Evolutionary conservation across 2,329 filamentous ascomycete genomes (phyloP).

Genomic region (Pestalotiopsis sp.): DNA sequence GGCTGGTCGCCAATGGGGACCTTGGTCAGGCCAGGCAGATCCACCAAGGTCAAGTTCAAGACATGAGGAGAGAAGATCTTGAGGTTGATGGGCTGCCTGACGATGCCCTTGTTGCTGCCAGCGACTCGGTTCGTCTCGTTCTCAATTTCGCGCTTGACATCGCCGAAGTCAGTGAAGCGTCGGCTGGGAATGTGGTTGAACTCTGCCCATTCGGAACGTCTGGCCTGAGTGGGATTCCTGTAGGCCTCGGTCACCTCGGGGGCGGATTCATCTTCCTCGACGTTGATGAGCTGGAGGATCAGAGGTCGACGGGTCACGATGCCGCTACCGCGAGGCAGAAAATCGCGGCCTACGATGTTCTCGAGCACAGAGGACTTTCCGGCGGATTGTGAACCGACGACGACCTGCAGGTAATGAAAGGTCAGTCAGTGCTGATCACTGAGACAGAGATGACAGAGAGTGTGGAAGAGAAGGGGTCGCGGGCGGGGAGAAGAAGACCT

Average conservation of each 20-base stretch:
- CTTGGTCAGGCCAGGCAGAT: slow-evolving; percentile 95
- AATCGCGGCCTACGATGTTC: slow-evolving; percentile 98
- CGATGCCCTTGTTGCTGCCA: slow-evolving; percentile 98
- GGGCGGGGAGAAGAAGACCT: slow-evolving; percentile 1
- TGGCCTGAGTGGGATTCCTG: slow-evolving; percentile 72
- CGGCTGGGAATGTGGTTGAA: slow-evolving; percentile 94
- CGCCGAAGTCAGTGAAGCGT: slow-evolving; percentile 86
- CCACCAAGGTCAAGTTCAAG: slow-evolving; percentile 92
- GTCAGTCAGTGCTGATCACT: slow-evolving; percentile 17
- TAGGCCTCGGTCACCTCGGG: slow-evolving; percentile 71
- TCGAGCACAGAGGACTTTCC: slow-evolving; percentile 98
- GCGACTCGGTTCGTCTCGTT: slow-evolving; percentile 90
- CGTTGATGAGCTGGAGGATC: slow-evolving; percentile 97
- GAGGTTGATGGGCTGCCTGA: slow-evolving; percentile 94
- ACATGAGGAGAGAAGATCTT: slow-evolving; percentile 98
- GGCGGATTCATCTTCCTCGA: slow-evolving; percentile 74
- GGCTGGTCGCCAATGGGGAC: slow-evolving; percentile 98
- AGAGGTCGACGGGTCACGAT: slow-evolving; percentile 94
- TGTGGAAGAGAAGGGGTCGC: slow-evolving; percentile 3
- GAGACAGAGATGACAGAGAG: slow-evolving; percentile 9
- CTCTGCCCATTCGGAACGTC: slow-evolving; percentile 81
- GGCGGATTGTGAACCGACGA: slow-evolving; percentile 96
- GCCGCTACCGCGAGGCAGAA: slow-evolving; percentile 92
- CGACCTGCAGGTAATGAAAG: slow-evolving; percentile 64
- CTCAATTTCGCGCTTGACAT: slow-evolving; percentile 96